Percentiles rank a stretch among this genome's conserved stretches.
These are phyloP conservation scores for Stellera chamaejasme DNA, from an alignment of 345 rosid genomes.

Conservation along the genomic window DNA sequence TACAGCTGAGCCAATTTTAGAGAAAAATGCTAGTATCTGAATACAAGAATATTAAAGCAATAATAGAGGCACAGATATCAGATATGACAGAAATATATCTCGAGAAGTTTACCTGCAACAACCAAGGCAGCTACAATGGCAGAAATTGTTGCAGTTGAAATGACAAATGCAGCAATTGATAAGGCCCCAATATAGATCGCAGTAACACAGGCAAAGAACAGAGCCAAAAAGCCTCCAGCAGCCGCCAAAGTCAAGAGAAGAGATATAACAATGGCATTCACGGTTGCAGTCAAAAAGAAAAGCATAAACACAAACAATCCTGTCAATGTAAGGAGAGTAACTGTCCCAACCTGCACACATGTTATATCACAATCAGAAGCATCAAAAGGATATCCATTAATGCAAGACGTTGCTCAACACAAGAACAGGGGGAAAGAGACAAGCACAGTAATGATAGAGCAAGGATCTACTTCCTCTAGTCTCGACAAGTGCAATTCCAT, in stretches of 20 bases:
- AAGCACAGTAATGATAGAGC: not conserved
- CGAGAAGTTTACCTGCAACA: constrained; percentile 49
- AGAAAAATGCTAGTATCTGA: not conserved
- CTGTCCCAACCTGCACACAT: constrained; percentile 66
- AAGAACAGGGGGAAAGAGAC: not conserved
- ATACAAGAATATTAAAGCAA: not conserved
- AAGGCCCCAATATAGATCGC: constrained; percentile 75
- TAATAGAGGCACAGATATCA: not conserved
- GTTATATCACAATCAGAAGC: constrained; percentile 4
- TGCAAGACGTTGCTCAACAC: not conserved
- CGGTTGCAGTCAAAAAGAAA: constrained; percentile 75
- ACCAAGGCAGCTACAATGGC: constrained; percentile 46
- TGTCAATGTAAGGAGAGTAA: constrained; percentile 55
- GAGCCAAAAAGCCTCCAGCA: constrained; percentile 82
- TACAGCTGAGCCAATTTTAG: not conserved
- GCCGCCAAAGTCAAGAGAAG: constrained; percentile 77
- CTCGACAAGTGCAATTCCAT: too few species aligned
- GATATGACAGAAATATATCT: not conserved
- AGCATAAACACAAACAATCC: constrained; percentile 67
- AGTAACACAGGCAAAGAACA: constrained; percentile 59
- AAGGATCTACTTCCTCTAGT: too few species aligned
- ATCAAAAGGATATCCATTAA: constrained; percentile 2
- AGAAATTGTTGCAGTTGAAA: constrained; percentile 56
- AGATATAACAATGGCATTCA: constrained; percentile 60
- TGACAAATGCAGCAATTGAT: constrained; percentile 57